These are phyloP conservation scores for Colletotrichum costaricense DNA, from an alignment of 2,329 filamentous ascomycete genomes.

Conservation along the genomic window DNA sequence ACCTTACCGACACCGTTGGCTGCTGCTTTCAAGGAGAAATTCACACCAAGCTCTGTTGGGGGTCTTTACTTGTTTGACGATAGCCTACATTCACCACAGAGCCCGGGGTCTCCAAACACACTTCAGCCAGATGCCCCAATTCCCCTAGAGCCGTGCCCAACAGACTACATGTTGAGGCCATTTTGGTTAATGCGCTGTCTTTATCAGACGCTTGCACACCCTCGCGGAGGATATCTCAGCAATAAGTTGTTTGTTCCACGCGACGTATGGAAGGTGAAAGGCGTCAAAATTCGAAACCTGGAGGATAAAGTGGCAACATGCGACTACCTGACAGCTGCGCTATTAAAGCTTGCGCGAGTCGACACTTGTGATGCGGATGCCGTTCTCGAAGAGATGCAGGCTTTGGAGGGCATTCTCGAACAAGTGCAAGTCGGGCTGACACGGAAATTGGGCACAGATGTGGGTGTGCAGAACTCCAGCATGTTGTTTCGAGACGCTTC, in stretches of 20 bases:
- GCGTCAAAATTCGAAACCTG: slow-evolving; percentile 89
- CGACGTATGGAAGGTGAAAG: slow-evolving; percentile 94
- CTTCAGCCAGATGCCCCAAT: slow-evolving; percentile 75
- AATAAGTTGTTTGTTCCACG: slow-evolving; percentile 91
- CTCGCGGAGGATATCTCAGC: slow-evolving; percentile 90
- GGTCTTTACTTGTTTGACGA: slow-evolving; percentile 87
- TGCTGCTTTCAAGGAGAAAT: slow-evolving; percentile 69
- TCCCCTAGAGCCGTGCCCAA: slow-evolving; percentile 90
- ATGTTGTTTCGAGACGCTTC: slow-evolving; percentile 79
- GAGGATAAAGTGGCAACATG: slow-evolving; percentile 96
- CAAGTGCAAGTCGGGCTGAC: slow-evolving; percentile 81
- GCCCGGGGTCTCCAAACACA: slow-evolving; percentile 73
- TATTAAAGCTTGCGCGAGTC: slow-evolving; percentile 84
- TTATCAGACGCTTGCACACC: slow-evolving; percentile 91
- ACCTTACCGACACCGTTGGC: slow-evolving; percentile 76
- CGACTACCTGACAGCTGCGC: slow-evolving; percentile 88
- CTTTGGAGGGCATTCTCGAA: slow-evolving; percentile 85
- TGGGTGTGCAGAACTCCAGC: slow-evolving; percentile 82
- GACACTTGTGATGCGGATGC: slow-evolving; percentile 93
- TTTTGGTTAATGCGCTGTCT: slow-evolving; percentile 98
- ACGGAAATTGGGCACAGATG: slow-evolving; percentile 92
- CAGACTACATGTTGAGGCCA: slow-evolving; percentile 87
- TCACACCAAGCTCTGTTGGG: slow-evolving; percentile 68
- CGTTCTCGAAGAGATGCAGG: slow-evolving; percentile 93
- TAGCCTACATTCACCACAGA: slow-evolving; percentile 77